Conservation (phyloP, 495 filamentous ascomycete species). For the Geoglossum glabrum region DNA sequence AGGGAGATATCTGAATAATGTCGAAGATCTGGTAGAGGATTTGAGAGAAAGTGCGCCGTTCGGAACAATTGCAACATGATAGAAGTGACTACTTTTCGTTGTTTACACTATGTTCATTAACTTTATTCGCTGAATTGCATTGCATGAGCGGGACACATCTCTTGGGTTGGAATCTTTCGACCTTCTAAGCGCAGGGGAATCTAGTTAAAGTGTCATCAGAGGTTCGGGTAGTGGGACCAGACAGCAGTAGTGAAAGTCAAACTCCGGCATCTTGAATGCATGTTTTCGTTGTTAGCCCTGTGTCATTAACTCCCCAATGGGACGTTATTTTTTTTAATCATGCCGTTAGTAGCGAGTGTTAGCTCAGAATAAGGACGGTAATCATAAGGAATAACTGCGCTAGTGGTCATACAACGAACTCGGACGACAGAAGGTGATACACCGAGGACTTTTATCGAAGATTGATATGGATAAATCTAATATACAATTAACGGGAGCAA, state of each 20-base stretch:
- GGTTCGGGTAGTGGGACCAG: neutral
- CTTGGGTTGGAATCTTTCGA: neutral
- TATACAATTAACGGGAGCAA: neutral
- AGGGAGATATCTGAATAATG: slow-evolving; percentile 65
- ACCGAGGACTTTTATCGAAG: neutral
- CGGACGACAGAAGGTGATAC: neutral
- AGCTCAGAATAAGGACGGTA: too few relatives aligned
- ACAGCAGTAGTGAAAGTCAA: neutral
- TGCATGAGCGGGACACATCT: neutral
- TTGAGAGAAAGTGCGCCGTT: slow-evolving; percentile 62
- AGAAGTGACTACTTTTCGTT: neutral
- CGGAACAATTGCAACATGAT: slow-evolving; percentile 14
- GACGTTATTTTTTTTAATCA: too few relatives aligned
- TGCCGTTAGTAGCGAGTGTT: too few relatives aligned
- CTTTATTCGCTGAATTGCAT: slow-evolving; percentile 2
- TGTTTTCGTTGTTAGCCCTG: too few relatives aligned
- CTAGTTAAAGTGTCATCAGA: neutral
- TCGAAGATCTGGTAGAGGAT: slow-evolving; percentile 82
- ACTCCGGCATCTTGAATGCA: neutral
- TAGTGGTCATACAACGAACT: too few relatives aligned
- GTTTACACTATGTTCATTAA: neutral
- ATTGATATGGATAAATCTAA: neutral
- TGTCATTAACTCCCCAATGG: too few relatives aligned
- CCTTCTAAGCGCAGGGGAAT: neutral
- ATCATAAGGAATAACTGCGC: too few relatives aligned